phyloP scores from a whole-genome alignment of 805 yeast species.

The Metschnikowia kunwiensis region DNA sequence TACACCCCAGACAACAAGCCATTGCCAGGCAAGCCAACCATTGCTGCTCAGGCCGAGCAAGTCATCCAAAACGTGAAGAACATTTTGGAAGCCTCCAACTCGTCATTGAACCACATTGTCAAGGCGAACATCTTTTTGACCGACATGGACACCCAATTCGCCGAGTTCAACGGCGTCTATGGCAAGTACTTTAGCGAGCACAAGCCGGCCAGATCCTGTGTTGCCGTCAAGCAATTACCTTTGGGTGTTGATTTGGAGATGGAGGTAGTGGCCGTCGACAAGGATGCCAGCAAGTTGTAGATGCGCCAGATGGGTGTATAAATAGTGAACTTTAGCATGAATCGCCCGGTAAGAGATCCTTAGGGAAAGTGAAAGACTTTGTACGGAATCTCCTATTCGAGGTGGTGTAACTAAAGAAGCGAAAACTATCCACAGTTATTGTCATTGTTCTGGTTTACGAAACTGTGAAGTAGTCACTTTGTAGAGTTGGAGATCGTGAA shows the following conservation, averaged over 20 bases:
- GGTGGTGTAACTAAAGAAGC: not conserved
- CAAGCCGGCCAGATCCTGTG: slow-evolving; percentile 97
- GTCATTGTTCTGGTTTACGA: too few relatives aligned
- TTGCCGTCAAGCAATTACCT: slow-evolving; percentile 90
- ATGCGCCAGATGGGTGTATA: not conserved
- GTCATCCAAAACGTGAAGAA: slow-evolving; percentile 63
- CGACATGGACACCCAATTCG: slow-evolving; percentile 78
- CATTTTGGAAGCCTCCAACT: slow-evolving; percentile 81
- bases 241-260: slow-evolving; percentile 84
- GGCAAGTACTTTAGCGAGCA: slow-evolving; percentile 69
- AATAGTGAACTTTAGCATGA: too few relatives aligned
- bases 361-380: too few relatives aligned
- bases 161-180: slow-evolving; percentile 81
- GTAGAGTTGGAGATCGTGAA: too few relatives aligned
- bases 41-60: slow-evolving; percentile 76
- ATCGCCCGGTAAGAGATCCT: too few relatives aligned
- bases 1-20: slow-evolving; percentile 78
- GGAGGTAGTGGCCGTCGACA: slow-evolving; percentile 86
- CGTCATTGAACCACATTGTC: slow-evolving; percentile 77
- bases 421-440: too few relatives aligned
- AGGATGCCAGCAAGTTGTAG: slow-evolving; percentile 35
- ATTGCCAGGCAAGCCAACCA: slow-evolving; percentile 62
- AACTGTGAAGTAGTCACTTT: too few relatives aligned
- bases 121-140: slow-evolving; percentile 88
- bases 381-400: too few relatives aligned